Conservation (phyloP, 2,329 filamentous ascomycete genomes). For the Catunica adiposa region DNA sequence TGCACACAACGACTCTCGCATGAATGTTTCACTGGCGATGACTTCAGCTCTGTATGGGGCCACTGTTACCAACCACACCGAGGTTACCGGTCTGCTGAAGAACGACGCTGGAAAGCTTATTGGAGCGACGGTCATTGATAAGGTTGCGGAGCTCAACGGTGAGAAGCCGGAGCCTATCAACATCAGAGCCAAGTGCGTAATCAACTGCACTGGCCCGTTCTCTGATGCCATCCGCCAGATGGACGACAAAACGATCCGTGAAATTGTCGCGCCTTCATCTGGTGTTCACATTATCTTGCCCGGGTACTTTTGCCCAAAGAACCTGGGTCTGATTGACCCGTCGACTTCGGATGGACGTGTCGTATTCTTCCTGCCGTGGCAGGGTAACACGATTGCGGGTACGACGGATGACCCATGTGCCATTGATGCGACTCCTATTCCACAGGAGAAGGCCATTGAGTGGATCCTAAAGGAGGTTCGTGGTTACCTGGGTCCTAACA, state of each 20-base stretch:
- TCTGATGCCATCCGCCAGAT: constrained; percentile 73
- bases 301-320: constrained; percentile 68
- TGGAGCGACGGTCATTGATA: constrained; percentile 57
- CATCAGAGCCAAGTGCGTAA: constrained; percentile 62
- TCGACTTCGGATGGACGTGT: constrained; percentile 76
- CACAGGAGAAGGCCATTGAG: constrained; percentile 68
- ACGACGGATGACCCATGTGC: constrained; percentile 66
- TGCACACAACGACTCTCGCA: constrained; percentile 79
- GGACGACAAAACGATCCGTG: constrained; percentile 53
- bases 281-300: constrained; percentile 78
- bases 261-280: constrained; percentile 72
- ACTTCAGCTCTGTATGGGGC: constrained; percentile 76
- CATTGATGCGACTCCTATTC: constrained; percentile 57
- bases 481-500: constrained; percentile 67
- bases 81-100: constrained; percentile 63
- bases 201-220: constrained; percentile 83
- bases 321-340: constrained; percentile 80
- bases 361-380: constrained; percentile 88
- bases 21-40: constrained; percentile 81
- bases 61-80: constrained; percentile 68
- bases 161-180: constrained; percentile 42
- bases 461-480: constrained; percentile 78
- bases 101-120: constrained; percentile 55
- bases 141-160: constrained; percentile 49
- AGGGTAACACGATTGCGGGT: constrained; percentile 80